These are phyloP conservation scores for Panicum miliaceum DNA, from an alignment of 176 grass and related monocot species.

Conservation along the genomic window DNA sequence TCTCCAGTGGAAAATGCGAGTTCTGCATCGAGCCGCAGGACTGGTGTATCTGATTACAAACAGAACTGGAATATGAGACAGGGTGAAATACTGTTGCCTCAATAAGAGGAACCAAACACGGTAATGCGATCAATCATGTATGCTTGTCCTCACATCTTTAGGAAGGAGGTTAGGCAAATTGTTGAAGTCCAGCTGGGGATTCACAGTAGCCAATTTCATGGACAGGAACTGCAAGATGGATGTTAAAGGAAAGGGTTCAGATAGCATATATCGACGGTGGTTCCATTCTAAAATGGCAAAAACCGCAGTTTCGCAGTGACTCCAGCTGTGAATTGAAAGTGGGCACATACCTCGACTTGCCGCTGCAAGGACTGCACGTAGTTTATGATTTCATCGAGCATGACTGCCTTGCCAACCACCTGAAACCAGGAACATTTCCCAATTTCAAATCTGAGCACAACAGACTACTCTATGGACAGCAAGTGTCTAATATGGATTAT, in stretches of 20 bases:
- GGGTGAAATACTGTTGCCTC: not conserved
- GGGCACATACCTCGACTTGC: conserved; percentile 90
- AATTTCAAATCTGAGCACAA: conserved; percentile 50
- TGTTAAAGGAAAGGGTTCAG: conserved; percentile 48
- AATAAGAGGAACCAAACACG: conserved; percentile 26
- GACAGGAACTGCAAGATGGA: conserved; percentile 84
- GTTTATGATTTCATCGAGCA: conserved; percentile 99
- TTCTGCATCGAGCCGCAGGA: conserved; percentile 57
- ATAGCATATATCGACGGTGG: not conserved
- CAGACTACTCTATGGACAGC: conserved; percentile 31
- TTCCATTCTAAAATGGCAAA: conserved; percentile 38
- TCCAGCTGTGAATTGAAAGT: conserved; percentile 33
- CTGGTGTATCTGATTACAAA: conserved; percentile 75
- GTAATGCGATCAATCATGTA: conserved; percentile 40
- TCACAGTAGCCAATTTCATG: conserved; percentile 99
- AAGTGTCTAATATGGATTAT: not conserved
- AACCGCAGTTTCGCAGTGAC: conserved; percentile 36
- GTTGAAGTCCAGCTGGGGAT: conserved; percentile 97
- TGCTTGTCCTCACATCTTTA: conserved; percentile 84
- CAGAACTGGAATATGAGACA: conserved; percentile 30
- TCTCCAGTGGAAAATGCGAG: conserved; percentile 77
- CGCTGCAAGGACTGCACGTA: conserved; percentile 98
- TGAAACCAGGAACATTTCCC: conserved; percentile 63
- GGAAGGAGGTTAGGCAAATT: conserved; percentile 79
- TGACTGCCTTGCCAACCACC: conserved; percentile 98